A percentile compares a stretch with the other conserved stretches of the same genome.
These are phyloP conservation scores for Yamadazyma olivae DNA, from an alignment of 805 yeast species.

Conservation along the genomic window DNA sequence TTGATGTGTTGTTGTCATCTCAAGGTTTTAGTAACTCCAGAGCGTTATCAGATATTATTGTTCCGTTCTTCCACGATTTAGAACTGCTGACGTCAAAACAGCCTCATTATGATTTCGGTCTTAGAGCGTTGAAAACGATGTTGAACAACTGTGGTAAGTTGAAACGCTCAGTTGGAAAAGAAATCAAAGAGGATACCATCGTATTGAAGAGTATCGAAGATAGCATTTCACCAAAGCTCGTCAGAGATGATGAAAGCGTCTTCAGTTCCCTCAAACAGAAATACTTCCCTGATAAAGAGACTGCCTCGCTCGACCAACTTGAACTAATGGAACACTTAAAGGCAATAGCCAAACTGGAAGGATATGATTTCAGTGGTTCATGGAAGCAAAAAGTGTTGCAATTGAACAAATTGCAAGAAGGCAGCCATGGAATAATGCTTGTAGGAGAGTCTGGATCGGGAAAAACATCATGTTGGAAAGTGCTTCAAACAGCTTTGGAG, in stretches of 20 bases:
- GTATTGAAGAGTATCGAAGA: conserved; percentile 55
- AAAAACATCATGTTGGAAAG: conserved; percentile 54
- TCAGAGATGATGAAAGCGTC: conserved; percentile 46
- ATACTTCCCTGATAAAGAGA: conserved; percentile 21
- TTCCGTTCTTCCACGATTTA: conserved; percentile 53
- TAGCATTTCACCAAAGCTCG: conserved; percentile 66
- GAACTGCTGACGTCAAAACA: conserved; percentile 45
- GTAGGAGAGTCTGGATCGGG: conserved; percentile 79
- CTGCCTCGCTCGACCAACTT: conserved; percentile 18
- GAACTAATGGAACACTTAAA: conserved; percentile 17
- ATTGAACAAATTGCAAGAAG: conserved; percentile 53
- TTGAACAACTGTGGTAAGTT: conserved; percentile 56
- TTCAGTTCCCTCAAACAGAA: conserved; percentile 24
- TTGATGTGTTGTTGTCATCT: conserved; percentile 67
- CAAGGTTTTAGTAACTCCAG: conserved; percentile 61
- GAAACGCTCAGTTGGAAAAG: conserved; percentile 19
- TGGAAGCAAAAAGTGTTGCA: conserved; percentile 36
- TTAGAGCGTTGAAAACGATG: conserved; percentile 73
- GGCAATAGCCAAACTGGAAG: not conserved
- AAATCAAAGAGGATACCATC: conserved; percentile 13
- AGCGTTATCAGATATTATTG: conserved; percentile 45
- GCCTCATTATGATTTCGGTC: conserved; percentile 85
- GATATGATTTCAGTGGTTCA: not conserved
- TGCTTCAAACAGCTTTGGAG: conserved; percentile 45
- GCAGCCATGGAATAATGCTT: conserved; percentile 77